A percentile compares a stretch with the other conserved stretches of the same genome.
These are phyloP conservation scores for Kandelia obovata DNA, from an alignment of 345 rosid species.

Conservation along the genomic window DNA sequence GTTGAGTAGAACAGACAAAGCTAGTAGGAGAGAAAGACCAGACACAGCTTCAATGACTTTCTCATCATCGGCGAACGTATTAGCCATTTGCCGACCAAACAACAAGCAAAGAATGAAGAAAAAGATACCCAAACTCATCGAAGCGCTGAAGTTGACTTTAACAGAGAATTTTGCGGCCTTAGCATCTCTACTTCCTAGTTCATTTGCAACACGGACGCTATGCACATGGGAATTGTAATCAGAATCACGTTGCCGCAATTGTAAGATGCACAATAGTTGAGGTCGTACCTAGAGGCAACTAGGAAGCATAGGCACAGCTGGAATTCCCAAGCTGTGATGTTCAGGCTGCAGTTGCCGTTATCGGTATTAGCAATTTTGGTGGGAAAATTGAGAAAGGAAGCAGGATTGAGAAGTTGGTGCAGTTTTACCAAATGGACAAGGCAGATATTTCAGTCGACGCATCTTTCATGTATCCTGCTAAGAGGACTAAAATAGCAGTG, in stretches of 20 bases:
- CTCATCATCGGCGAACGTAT: conserved; percentile 35
- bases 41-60: conserved; percentile 44
- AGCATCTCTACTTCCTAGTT: conserved; percentile 57
- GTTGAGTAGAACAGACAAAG: conserved; percentile 57
- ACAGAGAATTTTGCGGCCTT: conserved; percentile 50
- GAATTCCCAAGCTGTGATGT: conserved; percentile 48
- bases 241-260: not conserved
- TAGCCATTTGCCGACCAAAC: conserved; percentile 39
- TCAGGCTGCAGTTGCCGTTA: conserved; percentile 22
- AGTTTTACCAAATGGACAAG: conserved; percentile 48
- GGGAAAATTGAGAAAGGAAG: not conserved
- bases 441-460: conserved; percentile 50
- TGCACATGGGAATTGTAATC: not conserved
- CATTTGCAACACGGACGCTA: conserved; percentile 67
- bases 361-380: conserved; percentile 3
- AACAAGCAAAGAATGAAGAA: conserved; percentile 37
- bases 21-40: conserved; percentile 50
- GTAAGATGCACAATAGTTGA: not conserved
- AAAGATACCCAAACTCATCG: conserved; percentile 36
- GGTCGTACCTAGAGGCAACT: conserved; percentile 40
- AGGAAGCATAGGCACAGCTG: conserved; percentile 59
- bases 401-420: not conserved
- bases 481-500: conserved; percentile 42
- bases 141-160: conserved; percentile 37
- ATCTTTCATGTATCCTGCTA: conserved; percentile 52